Percentiles rank a stretch among this genome's conserved stretches.
Evolutionary conservation across 192 early-diverging fungal genomes (phyloP).

Genomic region (Gaertneriomyces semiglobifer): DNA sequence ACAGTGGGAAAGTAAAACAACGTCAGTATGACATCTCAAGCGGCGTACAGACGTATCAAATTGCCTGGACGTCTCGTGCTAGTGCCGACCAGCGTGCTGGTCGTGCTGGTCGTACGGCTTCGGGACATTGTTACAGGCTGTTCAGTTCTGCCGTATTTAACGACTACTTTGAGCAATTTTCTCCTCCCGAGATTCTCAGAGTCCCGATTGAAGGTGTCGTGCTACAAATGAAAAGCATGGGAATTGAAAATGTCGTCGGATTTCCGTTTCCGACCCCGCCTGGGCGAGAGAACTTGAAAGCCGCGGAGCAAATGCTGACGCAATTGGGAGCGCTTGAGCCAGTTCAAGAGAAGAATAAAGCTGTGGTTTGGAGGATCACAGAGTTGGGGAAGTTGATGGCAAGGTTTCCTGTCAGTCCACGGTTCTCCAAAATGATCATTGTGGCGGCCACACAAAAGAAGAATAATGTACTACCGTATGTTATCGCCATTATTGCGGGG

Average conservation of each 20-base stretch:
- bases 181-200: slow-evolving; percentile 85
- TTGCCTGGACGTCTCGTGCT: slow-evolving; percentile 92
- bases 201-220: slow-evolving; percentile 97
- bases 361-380: slow-evolving; percentile 63
- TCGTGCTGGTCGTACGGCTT: slow-evolving; percentile 92
- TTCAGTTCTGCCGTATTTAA: slow-evolving; percentile 92
- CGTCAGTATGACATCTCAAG: slow-evolving; percentile 79
- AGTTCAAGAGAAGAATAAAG: slow-evolving; percentile 36
- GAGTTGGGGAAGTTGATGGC: slow-evolving; percentile 84
- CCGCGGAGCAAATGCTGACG: slow-evolving; percentile 75
- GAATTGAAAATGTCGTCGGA: slow-evolving; percentile 87
- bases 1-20: slow-evolving; percentile 90
- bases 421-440: slow-evolving; percentile 91
- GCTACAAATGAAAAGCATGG: slow-evolving; percentile 97
- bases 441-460: slow-evolving; percentile 62
- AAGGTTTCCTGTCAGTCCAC: slow-evolving; percentile 85
- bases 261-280: slow-evolving; percentile 99
- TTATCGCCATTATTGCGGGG: slow-evolving; percentile 87
- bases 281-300: slow-evolving; percentile 59
- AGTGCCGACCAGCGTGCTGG: slow-evolving; percentile 93
- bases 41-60: slow-evolving; percentile 83
- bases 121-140: slow-evolving; percentile 95
- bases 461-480: slow-evolving; percentile 73
- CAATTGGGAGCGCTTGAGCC: slow-evolving; percentile 76
- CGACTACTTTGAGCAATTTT: slow-evolving; percentile 81